These are phyloP conservation scores for Rosa multiflora DNA, from an alignment of 306 rosid species.

Conservation along the genomic window DNA sequence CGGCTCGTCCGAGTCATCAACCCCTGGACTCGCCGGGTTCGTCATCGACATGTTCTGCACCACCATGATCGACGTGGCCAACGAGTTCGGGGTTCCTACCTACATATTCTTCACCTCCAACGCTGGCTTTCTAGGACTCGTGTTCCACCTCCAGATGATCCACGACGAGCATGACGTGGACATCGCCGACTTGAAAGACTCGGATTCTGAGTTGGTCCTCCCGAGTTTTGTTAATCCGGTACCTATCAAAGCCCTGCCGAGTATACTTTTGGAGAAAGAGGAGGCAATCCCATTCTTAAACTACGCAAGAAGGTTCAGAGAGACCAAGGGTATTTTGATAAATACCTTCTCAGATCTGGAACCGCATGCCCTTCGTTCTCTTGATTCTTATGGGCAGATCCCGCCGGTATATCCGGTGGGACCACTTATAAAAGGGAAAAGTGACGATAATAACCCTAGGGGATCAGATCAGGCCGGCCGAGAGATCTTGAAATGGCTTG, in stretches of 20 bases:
- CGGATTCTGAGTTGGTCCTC: not conserved
- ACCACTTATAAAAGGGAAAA: slow-evolving; percentile 12
- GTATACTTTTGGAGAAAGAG: not conserved
- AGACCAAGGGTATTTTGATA: slow-evolving; percentile 42
- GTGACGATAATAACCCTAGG: not conserved
- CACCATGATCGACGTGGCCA: slow-evolving; percentile 40
- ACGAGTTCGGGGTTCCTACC: slow-evolving; percentile 30
- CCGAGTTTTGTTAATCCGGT: slow-evolving; percentile 24
- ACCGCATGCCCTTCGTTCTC: slow-evolving; percentile 32
- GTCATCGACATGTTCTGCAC: slow-evolving; percentile 61
- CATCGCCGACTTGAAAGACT: not conserved
- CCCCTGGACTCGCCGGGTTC: slow-evolving; percentile 39
- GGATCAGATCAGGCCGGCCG: too few species aligned
- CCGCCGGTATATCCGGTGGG: slow-evolving; percentile 29
- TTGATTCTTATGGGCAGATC: not conserved
- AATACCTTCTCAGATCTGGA: slow-evolving; percentile 53
- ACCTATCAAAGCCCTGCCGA: slow-evolving; percentile 22
- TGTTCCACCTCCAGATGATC: slow-evolving; percentile 25
- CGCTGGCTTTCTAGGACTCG: slow-evolving; percentile 19
- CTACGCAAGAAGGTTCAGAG: slow-evolving; percentile 10
- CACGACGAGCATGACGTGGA: not conserved
- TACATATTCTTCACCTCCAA: slow-evolving; percentile 19
- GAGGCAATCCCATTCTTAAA: not conserved
- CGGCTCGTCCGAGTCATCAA: not conserved
- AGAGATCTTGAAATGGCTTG: slow-evolving; percentile 50